These are phyloP conservation scores for Lasiodiplodia sp. DNA, from an alignment of 2,329 filamentous ascomycete genomes.

Conservation along the genomic window DNA sequence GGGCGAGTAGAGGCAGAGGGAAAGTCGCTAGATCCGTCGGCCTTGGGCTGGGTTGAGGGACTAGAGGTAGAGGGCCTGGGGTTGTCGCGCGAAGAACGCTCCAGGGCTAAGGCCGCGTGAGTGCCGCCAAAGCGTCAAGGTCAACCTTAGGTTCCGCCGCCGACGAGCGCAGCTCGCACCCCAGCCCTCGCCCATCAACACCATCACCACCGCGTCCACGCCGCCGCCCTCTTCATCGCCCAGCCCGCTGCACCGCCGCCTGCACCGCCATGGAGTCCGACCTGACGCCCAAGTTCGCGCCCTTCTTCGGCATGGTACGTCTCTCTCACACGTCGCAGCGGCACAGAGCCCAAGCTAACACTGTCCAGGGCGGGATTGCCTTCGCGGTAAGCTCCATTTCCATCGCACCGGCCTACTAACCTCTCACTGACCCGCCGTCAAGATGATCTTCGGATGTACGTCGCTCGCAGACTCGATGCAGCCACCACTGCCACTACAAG, in stretches of 20 bases:
- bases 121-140: conserved; percentile 26
- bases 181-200: conserved; percentile 17
- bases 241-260: neutral
- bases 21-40: conserved; percentile 16
- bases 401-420: conserved; percentile 33
- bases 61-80: conserved; percentile 27
- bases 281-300: conserved; percentile 79
- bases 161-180: conserved; percentile 11
- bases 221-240: conserved; percentile 3
- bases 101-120: conserved; percentile 28
- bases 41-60: conserved; percentile 22
- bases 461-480: conserved; percentile 27
- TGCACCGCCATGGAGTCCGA: conserved; percentile 51
- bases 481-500: neutral
- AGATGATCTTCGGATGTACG: conserved; percentile 85
- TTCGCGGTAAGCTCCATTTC: conserved; percentile 61
- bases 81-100: conserved; percentile 28
- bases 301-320: conserved; percentile 87
- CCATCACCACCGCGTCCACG: conserved; percentile 11
- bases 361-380: conserved; percentile 73
- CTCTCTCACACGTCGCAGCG: conserved; percentile 19
- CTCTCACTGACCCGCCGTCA: conserved; percentile 30
- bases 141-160: conserved; percentile 11
- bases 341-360: conserved; percentile 43
- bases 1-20: neutral